Evolutionary conservation across 75 land plant species (phyloP), one percentile per base, ranked within the genome.

Genomic region (Cupressus sempervirens): DNA sequence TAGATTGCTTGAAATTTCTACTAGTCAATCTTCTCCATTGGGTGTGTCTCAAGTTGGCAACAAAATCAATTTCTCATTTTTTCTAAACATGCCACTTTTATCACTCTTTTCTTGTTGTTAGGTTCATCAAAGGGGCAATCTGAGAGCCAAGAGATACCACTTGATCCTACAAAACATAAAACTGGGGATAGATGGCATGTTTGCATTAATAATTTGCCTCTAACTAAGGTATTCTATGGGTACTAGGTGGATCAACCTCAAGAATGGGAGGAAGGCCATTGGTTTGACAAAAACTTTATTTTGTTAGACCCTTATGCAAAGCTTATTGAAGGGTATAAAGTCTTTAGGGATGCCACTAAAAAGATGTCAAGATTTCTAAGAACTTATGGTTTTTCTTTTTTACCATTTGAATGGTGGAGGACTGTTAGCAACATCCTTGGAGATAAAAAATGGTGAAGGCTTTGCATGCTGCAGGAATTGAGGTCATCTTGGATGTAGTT

Each of bases 261-360:
- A 85, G 92, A 87, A 83, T 93, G 95, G 99, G 85, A 94, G 32
- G 75, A 89, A 84, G 98, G 97, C 7, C 98, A 96, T 87, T 91
- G 99, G 35, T 98, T 92, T 89, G 99, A 98, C 73, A 88, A 80
- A 52, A 89, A 83, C 68, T 75, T 86, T 48, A 86, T 95, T 38
- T 90, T 98, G 67, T 32, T 98, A 29, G 99, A 98, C 86, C 99
- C 99, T 46, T 98, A 98, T 88, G 98, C 99, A 67, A 96, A 96
- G 85, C 85, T 95, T 43, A 89, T 98, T 83, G 97, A 95, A 73
- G 97, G 99, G 11, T 93, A 99, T 11, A 91, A 92, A 43, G 12
- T 84, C 26, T 98, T 96, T 87, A 99, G 94, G n/a, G 99, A 96
- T 93, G 52, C 80, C 32, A 90, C 45, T 12, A 32, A 90, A 50